Base-by-base conservation (phyloP, 495 filamentous ascomycete species). In the Penicillium nucicola region DNA sequence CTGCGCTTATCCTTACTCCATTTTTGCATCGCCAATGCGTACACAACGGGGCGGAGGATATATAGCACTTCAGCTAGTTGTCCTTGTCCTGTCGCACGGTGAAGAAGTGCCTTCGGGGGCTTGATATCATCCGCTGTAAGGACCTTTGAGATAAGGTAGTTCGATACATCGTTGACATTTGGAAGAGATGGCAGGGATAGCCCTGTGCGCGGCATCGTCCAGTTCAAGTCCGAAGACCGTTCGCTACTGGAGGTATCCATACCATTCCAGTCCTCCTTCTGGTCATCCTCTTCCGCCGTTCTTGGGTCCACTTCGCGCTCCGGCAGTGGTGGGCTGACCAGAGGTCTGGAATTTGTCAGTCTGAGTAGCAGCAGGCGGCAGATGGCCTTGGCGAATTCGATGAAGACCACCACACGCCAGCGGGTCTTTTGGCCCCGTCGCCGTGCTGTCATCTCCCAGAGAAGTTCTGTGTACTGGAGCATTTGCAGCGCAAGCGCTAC, bases 91-190 rank as follows among this genome's bases (percentile, higher is more conserved):
- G 71, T 74, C 9, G 70, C 67, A n/a, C 78, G 65, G 57, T 93
- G 92, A 28, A 97, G 76, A 38, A 98, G 81, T 14, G 86, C 81
- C 17, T 83, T 84, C 0, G 95, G 85, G 4, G 91, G 84, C 65
- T 96, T 96, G 74, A 98, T 91, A 66, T 97, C 93, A 69, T 97
- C 95, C 14, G 95, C 88, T 1, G 89, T 96, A 20, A 98, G 76
- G 14, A 96, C 93, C 44, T 92, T 90, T n/a, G 83, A 84, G 37
- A 95, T 86, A 15, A 98, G 80, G 65, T 93, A 97, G 31, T 80
- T 84, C 20, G 87, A 86, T 20, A 96, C 87, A 60, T 93, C 89
- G 20, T 81, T 77, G 8, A 85, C 81, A 42, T 84, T 83, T 1
- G 93, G 93, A 18, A 98, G 76, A 32, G 77, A 82, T 0, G 95